phyloP scores from a whole-genome alignment of 768 basidiomycete species.

The Imleria badia region DNA sequence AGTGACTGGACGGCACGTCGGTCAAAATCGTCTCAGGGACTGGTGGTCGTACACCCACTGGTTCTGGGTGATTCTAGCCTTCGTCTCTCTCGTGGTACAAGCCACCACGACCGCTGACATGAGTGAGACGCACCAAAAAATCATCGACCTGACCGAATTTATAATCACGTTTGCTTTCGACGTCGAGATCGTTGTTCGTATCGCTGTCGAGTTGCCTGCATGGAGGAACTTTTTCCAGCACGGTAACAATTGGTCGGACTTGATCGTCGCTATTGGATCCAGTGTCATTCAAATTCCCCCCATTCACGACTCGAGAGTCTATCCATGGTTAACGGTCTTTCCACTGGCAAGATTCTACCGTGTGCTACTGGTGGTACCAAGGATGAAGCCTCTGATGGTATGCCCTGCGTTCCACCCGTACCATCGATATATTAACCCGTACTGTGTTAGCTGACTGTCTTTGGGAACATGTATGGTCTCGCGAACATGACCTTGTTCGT shows the following conservation, averaged over 20 bases:
- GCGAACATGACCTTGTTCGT: slow-evolving; percentile 92
- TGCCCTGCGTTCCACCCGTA: not conserved
- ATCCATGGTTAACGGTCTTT: slow-evolving; percentile 90
- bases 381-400: slow-evolving; percentile 88
- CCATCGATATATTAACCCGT: slow-evolving; percentile 5
- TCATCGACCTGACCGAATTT: slow-evolving; percentile 68
- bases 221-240: slow-evolving; percentile 76
- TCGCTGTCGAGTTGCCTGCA: slow-evolving; percentile 70
- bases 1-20: slow-evolving; percentile 43
- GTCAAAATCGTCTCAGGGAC: slow-evolving; percentile 50
- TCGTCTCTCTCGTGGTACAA: slow-evolving; percentile 70
- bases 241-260: slow-evolving; percentile 69
- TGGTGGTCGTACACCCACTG: slow-evolving; percentile 60
- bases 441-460: slow-evolving; percentile 67
- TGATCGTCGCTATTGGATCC: slow-evolving; percentile 69
- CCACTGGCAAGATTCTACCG: slow-evolving; percentile 88
- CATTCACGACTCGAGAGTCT: slow-evolving; percentile 61
- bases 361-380: slow-evolving; percentile 84
- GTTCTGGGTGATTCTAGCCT: slow-evolving; percentile 76
- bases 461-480: slow-evolving; percentile 90
- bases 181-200: slow-evolving; percentile 78
- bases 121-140: slow-evolving; percentile 40
- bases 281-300: slow-evolving; percentile 83
- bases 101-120: slow-evolving; percentile 62
- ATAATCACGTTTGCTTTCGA: slow-evolving; percentile 83